A percentile compares a stretch with the other conserved stretches of the same genome.
phyloP scores from a whole-genome alignment of 73 alveolate species.

The Stentor roeselii region DNA sequence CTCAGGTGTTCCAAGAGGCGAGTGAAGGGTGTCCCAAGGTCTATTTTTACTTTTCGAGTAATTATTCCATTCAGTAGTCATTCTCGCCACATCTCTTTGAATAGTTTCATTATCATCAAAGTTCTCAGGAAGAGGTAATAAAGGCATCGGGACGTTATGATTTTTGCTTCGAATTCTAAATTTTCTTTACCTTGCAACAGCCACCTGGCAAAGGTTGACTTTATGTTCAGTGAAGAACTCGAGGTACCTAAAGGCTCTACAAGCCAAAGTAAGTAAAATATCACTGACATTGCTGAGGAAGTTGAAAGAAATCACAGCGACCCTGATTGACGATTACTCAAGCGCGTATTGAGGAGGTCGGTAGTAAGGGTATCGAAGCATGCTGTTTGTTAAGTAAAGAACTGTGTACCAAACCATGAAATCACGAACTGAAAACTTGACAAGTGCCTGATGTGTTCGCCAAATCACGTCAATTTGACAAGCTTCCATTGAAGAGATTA shows the following conservation, averaged over 20 bases:
- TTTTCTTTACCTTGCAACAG: neutral
- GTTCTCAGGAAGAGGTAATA: neutral
- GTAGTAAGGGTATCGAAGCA: constrained; percentile 7
- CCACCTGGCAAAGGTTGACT: neutral
- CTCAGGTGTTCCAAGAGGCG: neutral
- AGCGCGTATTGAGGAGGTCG: neutral
- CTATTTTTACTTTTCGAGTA: neutral
- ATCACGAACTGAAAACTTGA: neutral
- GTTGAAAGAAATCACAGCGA: neutral
- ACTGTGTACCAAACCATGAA: neutral
- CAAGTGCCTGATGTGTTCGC: neutral
- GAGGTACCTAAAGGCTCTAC: constrained; percentile 8
- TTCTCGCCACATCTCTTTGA: neutral
- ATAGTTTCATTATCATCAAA: neutral
- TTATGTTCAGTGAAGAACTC: neutral
- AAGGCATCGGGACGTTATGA: neutral
- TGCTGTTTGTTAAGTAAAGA: neutral
- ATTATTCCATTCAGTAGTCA: constrained; percentile 1
- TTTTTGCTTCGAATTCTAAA: neutral
- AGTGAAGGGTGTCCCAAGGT: neutral
- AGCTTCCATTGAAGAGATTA: neutral
- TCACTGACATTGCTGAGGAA: neutral
- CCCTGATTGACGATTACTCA: neutral
- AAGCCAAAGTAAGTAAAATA: neutral
- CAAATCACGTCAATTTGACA: neutral